Evolutionary conservation across 345 rosid species (phyloP).

Genomic region (Gossypium rotundifolium): DNA sequence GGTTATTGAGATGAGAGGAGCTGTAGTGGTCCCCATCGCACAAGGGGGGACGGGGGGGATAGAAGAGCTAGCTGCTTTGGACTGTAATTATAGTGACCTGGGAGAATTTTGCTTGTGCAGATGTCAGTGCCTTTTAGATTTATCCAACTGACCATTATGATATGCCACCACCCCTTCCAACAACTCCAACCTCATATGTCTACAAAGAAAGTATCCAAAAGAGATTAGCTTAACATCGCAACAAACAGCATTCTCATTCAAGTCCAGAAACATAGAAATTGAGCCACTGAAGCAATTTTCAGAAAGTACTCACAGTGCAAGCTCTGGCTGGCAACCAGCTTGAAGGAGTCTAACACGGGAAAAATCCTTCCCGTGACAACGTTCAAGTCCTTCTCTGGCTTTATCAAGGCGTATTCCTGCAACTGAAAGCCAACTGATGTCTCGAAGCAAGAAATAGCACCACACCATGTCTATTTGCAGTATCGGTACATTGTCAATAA

Average conservation of each 20-base stretch:
- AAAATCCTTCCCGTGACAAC: constrained; percentile 84
- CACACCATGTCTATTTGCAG: constrained; percentile 97
- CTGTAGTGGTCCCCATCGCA: background rate
- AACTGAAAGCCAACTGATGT: constrained; percentile 75
- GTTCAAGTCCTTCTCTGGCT: constrained; percentile 88
- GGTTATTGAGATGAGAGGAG: background rate
- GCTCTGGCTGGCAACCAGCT: constrained; percentile 65
- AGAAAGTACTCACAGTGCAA: constrained; percentile 60
- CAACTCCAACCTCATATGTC: constrained; percentile 81
- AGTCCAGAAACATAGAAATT: background rate
- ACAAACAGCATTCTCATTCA: constrained; percentile 3
- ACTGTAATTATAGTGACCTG: constrained; percentile 42
- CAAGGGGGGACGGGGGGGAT: rapidly evolving
- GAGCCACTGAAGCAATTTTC: background rate
- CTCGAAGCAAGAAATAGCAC: constrained; percentile 92
- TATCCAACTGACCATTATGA: constrained; percentile 68
- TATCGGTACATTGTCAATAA: constrained; percentile 81
- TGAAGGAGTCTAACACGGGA: constrained; percentile 83
- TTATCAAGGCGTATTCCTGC: constrained; percentile 77
- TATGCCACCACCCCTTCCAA: constrained; percentile 93
- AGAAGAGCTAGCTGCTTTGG: background rate
- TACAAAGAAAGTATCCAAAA: constrained; percentile 17
- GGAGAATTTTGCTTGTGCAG: constrained; percentile 66
- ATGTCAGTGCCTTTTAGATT: constrained; percentile 51
- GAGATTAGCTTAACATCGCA: constrained; percentile 7